phyloP scores from a whole-genome alignment of 495 filamentous ascomycete species.

The Trichoderma gamsii region DNA sequence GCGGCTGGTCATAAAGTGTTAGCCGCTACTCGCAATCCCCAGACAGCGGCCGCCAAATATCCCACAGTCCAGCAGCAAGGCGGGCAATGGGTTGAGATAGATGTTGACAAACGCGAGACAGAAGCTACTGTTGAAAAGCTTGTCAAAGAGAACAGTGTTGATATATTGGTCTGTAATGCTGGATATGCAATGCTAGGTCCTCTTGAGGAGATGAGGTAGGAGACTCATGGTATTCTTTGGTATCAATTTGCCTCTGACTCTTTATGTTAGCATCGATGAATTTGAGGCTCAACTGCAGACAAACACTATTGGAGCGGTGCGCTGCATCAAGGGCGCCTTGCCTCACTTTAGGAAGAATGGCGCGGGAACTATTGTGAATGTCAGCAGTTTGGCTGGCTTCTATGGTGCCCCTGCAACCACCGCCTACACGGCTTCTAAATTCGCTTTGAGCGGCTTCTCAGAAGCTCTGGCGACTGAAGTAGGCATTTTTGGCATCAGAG shows the following conservation, averaged over 20 bases:
- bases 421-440: not conserved
- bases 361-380: not conserved
- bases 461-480: constrained; percentile 5
- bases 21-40: not conserved
- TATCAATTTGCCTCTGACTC: not conserved
- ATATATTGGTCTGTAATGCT: not conserved
- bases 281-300: not conserved
- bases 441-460: not conserved
- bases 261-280: not conserved
- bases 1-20: not conserved
- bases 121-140: not conserved
- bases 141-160: not conserved
- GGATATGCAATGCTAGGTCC: not conserved
- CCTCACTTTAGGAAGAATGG: not conserved
- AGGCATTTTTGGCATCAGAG: not conserved
- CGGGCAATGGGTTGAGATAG: not conserved
- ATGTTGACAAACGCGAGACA: not conserved
- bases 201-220: constrained; percentile 1
- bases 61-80: not conserved
- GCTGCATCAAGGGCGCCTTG: not conserved
- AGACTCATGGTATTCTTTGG: not conserved
- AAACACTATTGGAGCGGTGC: not conserved
- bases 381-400: constrained; percentile 2
- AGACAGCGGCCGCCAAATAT: not conserved
- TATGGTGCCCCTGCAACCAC: not conserved